Evolutionary conservation across 2,329 filamentous ascomycete species (phyloP).

Genomic region (Incumbomyces lentus): DNA sequence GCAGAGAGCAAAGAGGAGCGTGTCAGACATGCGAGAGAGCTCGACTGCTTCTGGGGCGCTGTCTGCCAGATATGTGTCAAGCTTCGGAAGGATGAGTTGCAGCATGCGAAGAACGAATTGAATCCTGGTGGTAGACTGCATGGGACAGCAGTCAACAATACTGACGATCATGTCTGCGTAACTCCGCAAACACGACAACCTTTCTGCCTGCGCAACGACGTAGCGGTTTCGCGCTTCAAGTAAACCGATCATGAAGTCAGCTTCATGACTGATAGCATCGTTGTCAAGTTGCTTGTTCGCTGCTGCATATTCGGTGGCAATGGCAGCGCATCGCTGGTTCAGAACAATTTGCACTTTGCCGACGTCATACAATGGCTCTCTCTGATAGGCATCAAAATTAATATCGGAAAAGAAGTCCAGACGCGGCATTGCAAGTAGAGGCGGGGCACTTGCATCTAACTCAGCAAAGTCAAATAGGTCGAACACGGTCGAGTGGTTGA

Average conservation of each 20-base stretch:
- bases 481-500: constrained; percentile 67
- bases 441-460: constrained; percentile 39
- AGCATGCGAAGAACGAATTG: constrained; percentile 77
- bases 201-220: constrained; percentile 30
- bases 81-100: constrained; percentile 76
- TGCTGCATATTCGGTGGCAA: constrained; percentile 25
- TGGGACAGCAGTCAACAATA: constrained; percentile 71
- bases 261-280: constrained; percentile 31
- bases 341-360: constrained; percentile 42
- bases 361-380: constrained; percentile 55
- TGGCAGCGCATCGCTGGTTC: constrained; percentile 49
- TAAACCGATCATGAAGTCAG: constrained; percentile 28
- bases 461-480: constrained; percentile 89
- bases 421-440: constrained; percentile 38
- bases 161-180: constrained; percentile 81
- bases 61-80: constrained; percentile 65
- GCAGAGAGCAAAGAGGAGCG: constrained; percentile 35
- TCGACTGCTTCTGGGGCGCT: constrained; percentile 62
- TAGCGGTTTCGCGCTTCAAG: constrained; percentile 33
- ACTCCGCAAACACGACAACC: constrained; percentile 60
- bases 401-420: constrained; percentile 55
- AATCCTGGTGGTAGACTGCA: constrained; percentile 60
- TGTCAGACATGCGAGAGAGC: constrained; percentile 67
- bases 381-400: constrained; percentile 55
- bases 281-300: constrained; percentile 28